Conservation (phyloP, 208 protist genomes). For the Novymonas esmeraldas region DNA sequence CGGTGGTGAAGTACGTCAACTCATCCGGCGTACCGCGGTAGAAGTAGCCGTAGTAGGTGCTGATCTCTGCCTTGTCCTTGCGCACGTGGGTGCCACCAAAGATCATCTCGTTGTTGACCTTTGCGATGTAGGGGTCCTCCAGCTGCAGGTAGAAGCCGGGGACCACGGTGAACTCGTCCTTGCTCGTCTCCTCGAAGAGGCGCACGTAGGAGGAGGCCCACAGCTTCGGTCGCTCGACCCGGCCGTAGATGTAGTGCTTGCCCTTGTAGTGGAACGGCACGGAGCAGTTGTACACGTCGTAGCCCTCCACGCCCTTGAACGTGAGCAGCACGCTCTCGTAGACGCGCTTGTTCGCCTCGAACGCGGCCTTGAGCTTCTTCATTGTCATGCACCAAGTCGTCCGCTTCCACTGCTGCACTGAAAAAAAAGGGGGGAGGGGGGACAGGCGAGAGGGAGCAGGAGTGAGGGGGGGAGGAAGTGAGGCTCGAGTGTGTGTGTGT, state of each 20-base stretch:
- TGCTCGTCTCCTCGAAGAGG: constrained; percentile 58
- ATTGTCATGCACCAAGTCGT: no score
- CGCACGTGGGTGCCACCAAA: constrained; percentile 43
- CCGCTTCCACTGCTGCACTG: constrained; percentile 25
- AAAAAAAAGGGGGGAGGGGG: not conserved
- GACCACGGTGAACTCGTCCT: constrained; percentile 51
- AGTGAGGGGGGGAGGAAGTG: not conserved
- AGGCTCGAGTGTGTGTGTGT: no score
- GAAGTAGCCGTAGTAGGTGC: constrained; percentile 45
- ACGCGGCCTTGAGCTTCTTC: constrained; percentile 32
- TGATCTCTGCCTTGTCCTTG: constrained; percentile 28
- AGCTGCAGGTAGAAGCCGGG: constrained; percentile 24
- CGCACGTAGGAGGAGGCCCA: constrained; percentile 56
- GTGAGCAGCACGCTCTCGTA: constrained; percentile 54
- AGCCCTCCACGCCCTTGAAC: constrained; percentile 58
- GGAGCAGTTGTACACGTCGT: constrained; percentile 68
- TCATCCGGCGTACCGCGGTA: constrained; percentile 29
- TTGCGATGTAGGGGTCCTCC: constrained; percentile 46
- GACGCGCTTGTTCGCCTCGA: constrained; percentile 36
- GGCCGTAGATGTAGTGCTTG: constrained; percentile 54
- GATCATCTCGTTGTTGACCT: constrained; percentile 41
- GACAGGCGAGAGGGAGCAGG: no score
- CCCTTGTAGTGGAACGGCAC: constrained; percentile 57
- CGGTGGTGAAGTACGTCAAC: constrained; percentile 44
- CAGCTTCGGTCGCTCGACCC: constrained; percentile 45